Evolutionary conservation across 345 rosid genomes (phyloP).

Genomic region (thale cress (Arabidopsis thaliana)): TAIR10.1 NC_003074.8:22953001-22953500

Average conservation of each 20-base stretch:
- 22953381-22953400: conserved; percentile 41
- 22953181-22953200: conserved; percentile 40
- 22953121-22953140: conserved; percentile 23
- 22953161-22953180: conserved; percentile 42
- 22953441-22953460: background rate
- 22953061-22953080: conserved; percentile 37
- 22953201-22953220: conserved; percentile 41
- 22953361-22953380: conserved; percentile 23
- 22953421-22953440: conserved; percentile 25
- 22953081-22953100: conserved; percentile 9
- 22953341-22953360: background rate
- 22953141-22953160: conserved; percentile 38
- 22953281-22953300: no score
- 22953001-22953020: conserved; percentile 38
- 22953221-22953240: conserved; percentile 44
- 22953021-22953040: conserved; percentile 39
- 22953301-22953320: background rate
- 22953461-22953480: conserved; percentile 22
- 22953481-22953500: conserved; percentile 37
- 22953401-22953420: conserved; percentile 40
- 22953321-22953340: background rate
- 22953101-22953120: conserved; percentile 29
- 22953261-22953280: background rate
- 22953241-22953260: conserved; percentile 43
- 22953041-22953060: conserved; percentile 38